phyloP scores from a whole-genome alignment of 106 monocot genomes.

The Apostasia ramifera region DNA sequence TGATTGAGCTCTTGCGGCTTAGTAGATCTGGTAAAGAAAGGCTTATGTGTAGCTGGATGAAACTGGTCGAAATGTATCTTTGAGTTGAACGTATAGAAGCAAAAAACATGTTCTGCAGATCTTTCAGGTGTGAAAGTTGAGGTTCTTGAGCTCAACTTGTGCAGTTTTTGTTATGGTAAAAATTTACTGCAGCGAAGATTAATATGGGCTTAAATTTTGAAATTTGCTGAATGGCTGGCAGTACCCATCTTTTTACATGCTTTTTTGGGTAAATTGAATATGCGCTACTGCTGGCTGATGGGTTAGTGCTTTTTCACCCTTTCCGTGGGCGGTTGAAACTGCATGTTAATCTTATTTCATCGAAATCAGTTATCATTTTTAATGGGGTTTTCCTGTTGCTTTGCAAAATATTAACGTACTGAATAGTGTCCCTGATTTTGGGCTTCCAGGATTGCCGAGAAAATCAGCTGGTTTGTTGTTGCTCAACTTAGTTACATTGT shows the following conservation, averaged over 20 bases:
- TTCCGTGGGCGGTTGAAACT: no score
- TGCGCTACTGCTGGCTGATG: no score
- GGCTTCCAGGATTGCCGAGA: constrained; percentile 27
- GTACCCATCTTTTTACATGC: no score
- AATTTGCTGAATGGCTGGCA: no score
- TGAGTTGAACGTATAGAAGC: background rate
- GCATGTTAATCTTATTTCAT: background rate
- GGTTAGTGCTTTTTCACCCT: no score
- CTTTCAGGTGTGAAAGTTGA: no score
- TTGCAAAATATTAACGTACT: background rate
- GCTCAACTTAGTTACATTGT: constrained; percentile 25
- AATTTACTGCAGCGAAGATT: no score
- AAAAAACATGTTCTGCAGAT: no score
- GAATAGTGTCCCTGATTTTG: constrained; percentile 1
- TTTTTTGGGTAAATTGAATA: no score
- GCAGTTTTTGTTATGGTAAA: no score
- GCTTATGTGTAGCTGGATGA: background rate
- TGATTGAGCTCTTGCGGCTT: background rate
- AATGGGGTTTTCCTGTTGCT: background rate
- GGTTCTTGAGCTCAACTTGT: no score
- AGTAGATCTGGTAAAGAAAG: background rate
- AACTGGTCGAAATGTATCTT: background rate
- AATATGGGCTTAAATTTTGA: no score
- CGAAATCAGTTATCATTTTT: background rate
- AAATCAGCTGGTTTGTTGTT: constrained; percentile 9